Evolutionary conservation across 345 rosid genomes (phyloP).

Genomic region (Eucalyptus fibrosa): DNA sequence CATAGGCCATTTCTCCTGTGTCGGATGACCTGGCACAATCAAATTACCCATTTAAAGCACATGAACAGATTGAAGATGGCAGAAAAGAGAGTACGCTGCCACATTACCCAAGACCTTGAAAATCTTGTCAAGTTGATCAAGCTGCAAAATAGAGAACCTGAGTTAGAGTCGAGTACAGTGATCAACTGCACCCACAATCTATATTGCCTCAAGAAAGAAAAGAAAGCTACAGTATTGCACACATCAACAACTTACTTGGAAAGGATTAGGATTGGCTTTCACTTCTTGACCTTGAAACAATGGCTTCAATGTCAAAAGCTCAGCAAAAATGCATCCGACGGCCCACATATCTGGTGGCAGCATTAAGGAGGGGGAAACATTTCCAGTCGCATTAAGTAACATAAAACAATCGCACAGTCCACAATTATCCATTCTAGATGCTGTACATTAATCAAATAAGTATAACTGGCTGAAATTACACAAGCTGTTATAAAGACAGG

Average conservation of each 20-base stretch:
- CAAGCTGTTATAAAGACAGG: not conserved
- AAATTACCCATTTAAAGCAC: not conserved
- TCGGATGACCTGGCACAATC: constrained; percentile 60
- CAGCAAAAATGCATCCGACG: constrained; percentile 97
- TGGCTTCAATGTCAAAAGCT: constrained; percentile 89
- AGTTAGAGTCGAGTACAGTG: not conserved
- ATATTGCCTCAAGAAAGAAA: not conserved
- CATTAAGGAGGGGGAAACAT: not conserved
- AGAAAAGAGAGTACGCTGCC: not conserved
- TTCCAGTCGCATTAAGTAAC: not conserved
- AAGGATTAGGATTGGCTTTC: constrained; percentile 72
- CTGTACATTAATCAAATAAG: not conserved
- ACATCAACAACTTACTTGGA: constrained; percentile 17
- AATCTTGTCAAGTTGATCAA: constrained; percentile 97
- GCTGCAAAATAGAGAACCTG: constrained; percentile 4
- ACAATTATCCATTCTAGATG: not conserved
- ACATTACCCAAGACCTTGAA: constrained; percentile 67
- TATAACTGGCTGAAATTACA: not conserved
- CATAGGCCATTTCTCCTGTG: constrained; percentile 88
- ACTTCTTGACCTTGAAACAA: constrained; percentile 96
- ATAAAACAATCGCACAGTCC: not conserved
- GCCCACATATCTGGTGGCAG: constrained; percentile 78
- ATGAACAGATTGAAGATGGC: not conserved
- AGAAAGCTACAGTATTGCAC: not conserved
- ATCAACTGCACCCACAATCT: not conserved